phyloP scores from a whole-genome alignment of 2,329 filamentous ascomycete species.

The Talaromyces rugulosus region DNA sequence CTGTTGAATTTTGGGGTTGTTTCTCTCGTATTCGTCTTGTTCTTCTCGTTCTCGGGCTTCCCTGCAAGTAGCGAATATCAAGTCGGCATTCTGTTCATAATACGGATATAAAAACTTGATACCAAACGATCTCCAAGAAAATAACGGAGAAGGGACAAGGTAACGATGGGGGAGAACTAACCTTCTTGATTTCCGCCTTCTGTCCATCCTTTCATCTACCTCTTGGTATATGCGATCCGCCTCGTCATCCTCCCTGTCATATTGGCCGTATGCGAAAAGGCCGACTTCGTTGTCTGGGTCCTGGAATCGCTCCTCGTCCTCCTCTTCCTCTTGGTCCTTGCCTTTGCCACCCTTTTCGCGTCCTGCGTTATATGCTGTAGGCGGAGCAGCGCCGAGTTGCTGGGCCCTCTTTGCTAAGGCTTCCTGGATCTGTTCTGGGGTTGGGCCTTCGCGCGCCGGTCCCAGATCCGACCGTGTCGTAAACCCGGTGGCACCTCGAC shows the following conservation, averaged over 20 bases:
- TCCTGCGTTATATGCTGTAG: conserved; percentile 68
- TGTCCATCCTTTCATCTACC: conserved; percentile 96
- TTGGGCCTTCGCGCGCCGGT: conserved; percentile 89
- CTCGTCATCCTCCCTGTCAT: conserved; percentile 96
- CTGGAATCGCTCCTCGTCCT: conserved; percentile 79
- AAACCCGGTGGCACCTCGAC: conserved; percentile 96
- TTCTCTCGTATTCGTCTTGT: conserved; percentile 89
- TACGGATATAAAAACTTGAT: conserved; percentile 62
- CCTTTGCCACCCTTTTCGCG: conserved; percentile 61
- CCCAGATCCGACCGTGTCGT: conserved; percentile 96
- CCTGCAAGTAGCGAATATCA: conserved; percentile 61
- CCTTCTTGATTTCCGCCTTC: conserved; percentile 78
- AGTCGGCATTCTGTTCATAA: conserved; percentile 74
- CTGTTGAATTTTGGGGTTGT: conserved; percentile 97
- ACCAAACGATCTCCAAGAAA: conserved; percentile 47
- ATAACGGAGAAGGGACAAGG: conserved; percentile 15
- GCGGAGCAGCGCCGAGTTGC: conserved; percentile 67
- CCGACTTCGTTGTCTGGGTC: conserved; percentile 97
- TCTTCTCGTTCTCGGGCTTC: conserved; percentile 92
- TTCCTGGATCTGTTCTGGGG: conserved; percentile 97
- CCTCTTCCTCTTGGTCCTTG: conserved; percentile 66
- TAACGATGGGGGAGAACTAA: conserved; percentile 51
- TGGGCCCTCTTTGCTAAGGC: conserved; percentile 90
- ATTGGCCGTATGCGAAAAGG: conserved; percentile 89
- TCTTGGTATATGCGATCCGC: conserved; percentile 93